Evolutionary conservation across 2,329 filamentous ascomycete species (phyloP), one percentile per base, ranked within the genome.

Genomic region (Phaeosphaeriaceae sp.): DNA sequence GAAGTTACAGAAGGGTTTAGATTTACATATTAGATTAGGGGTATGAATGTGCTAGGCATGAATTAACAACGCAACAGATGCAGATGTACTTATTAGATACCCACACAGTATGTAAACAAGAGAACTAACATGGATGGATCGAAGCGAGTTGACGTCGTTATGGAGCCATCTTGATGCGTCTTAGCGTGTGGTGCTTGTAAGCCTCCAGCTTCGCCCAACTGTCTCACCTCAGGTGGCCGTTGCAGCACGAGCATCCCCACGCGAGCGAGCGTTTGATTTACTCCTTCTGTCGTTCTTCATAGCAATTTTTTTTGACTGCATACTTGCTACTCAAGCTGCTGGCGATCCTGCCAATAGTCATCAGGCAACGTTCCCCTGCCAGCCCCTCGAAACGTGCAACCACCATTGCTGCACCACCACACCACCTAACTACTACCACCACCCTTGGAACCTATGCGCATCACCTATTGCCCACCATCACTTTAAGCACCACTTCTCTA

Each of bases 1-100:
- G 83, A 86, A 61, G 75, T 77, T 2, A 76, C 71, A 20, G 71
- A 74, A 43, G 77, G 76, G 3, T 79, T 79, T 46, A 64, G 74
- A 30, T 79, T 76, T 50, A 77, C 76, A 1, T 78, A 74, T 44
- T 79, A 52, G 66, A 17, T 13, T n/a, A 20, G 20, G 4, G 23
- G 17, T 29, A 15, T 32, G n/a, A 21, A 18, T 46, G 7, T 18
- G 11, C 21, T 8, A 35, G n/a, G 29, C 11, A 23, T 26, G 15
- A 8, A 13, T 17, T 2, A 21, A 32, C 21, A 15, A n/a, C 9
- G n/a, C 13, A 13, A 20, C 36, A 38, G 23, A 38, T 38, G 23
- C 20, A 30, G 21, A 16, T 38, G n/a, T 16, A 15, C 17, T 8
- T n/a, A 15, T 16, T 7, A 4, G 11, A 32, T 12, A 32, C 6